These are phyloP conservation scores for Citrus cavaleriei DNA, from an alignment of 345 rosid species.

Conservation along the genomic window DNA sequence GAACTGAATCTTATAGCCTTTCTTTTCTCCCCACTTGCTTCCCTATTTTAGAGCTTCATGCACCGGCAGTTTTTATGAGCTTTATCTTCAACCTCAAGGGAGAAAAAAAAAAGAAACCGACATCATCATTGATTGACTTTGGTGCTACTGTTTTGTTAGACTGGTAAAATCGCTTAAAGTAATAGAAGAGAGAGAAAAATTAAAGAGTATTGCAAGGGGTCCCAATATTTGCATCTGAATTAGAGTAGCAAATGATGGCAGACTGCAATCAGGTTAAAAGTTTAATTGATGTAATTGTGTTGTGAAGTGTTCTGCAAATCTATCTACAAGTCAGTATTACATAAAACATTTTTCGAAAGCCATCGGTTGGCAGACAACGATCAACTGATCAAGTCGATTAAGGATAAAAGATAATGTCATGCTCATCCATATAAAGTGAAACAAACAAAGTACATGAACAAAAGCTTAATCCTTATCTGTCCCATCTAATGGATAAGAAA, in stretches of 20 bases:
- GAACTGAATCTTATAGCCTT: neutral
- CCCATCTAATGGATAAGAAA: neutral
- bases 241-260: too few relatives aligned
- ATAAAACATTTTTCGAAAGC: too few relatives aligned
- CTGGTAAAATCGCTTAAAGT: neutral
- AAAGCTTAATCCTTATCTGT: neutral
- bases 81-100: neutral
- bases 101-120: neutral
- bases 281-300: too few relatives aligned
- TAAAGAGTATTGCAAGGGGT: too few relatives aligned
- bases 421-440: neutral
- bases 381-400: too few relatives aligned
- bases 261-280: too few relatives aligned
- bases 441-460: neutral
- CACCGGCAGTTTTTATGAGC: neutral
- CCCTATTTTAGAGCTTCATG: neutral
- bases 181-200: too few relatives aligned
- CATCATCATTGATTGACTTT: neutral
- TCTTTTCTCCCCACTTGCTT: slow-evolving; percentile 1
- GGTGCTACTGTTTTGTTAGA: neutral
- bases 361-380: too few relatives aligned
- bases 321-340: too few relatives aligned
- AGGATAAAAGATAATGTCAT: neutral
- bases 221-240: too few relatives aligned
- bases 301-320: too few relatives aligned